These are phyloP conservation scores for Schoenoplectus tabernaemontani DNA, from an alignment of 202 grass and related monocot species.

Conservation along the genomic window DNA sequence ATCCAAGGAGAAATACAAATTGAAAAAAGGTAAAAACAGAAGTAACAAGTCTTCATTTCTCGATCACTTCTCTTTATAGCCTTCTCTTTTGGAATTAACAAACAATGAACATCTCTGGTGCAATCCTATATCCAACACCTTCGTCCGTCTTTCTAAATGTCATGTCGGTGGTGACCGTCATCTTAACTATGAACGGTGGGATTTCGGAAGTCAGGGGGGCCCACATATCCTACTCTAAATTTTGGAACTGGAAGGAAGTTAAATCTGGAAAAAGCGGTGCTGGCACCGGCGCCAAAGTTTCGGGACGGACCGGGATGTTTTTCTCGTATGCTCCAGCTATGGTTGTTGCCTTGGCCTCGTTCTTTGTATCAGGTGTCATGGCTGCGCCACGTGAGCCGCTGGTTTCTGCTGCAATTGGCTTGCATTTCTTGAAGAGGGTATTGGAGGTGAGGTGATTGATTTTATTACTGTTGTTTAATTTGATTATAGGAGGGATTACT, in stretches of 20 bases:
- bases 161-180: too few species aligned
- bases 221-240: conserved; percentile 74
- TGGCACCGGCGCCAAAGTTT: conserved; percentile 1
- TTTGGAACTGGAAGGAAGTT: conserved; percentile 44
- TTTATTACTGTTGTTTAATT: too few species aligned
- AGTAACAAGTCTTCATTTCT: too few species aligned
- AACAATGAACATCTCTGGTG: too few species aligned
- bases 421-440: conserved; percentile 70
- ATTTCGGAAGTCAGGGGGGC: conserved; percentile 43
- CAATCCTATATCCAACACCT: too few species aligned
- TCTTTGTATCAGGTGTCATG: conserved; percentile 37
- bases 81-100: too few species aligned
- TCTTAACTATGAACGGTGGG: conserved; percentile 23
- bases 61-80: too few species aligned
- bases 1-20: too few species aligned
- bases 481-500: too few species aligned
- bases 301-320: conserved; percentile 54
- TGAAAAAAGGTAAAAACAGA: too few species aligned
- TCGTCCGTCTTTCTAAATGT: too few species aligned
- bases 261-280: background rate
- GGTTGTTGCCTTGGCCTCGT: conserved; percentile 29
- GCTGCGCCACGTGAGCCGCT: conserved; percentile 20
- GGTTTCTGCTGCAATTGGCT: conserved; percentile 36
- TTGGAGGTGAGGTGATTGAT: too few species aligned
- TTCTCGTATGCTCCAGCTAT: conserved; percentile 56